Percentiles rank a stretch among this genome's conserved stretches.
Evolutionary conservation across 257 asterid species (phyloP).

Genomic region (Fraxinus pennsylvanica): DNA sequence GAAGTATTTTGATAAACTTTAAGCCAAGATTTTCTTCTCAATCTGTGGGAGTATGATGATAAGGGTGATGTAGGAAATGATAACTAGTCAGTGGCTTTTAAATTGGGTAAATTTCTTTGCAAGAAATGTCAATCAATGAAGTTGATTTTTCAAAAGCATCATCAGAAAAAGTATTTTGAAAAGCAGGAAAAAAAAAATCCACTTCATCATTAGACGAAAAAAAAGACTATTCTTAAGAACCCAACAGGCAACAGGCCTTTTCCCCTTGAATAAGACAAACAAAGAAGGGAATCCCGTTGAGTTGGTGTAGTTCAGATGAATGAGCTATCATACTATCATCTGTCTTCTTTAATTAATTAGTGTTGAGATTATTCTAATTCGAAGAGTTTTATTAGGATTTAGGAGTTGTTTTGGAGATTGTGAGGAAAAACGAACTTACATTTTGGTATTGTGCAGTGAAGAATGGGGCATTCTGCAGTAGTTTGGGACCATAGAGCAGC

Average conservation of each 20-base stretch:
- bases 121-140: not conserved
- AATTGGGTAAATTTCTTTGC: not conserved
- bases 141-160: too few species aligned
- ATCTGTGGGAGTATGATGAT: too few species aligned
- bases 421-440: slow-evolving; percentile 15
- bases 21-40: too few species aligned
- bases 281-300: too few species aligned
- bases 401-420: slow-evolving; percentile 13
- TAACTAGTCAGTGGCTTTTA: not conserved
- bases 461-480: slow-evolving; percentile 85
- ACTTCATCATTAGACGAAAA: too few species aligned
- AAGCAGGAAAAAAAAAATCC: too few species aligned
- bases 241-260: too few species aligned
- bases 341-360: not conserved
- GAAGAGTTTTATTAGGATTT: slow-evolving; percentile 21
- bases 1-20: slow-evolving; percentile 4
- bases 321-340: not conserved
- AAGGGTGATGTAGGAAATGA: too few species aligned
- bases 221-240: too few species aligned
- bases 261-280: too few species aligned
- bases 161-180: too few species aligned
- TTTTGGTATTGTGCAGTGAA: slow-evolving; percentile 18
- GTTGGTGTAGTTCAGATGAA: not conserved
- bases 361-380: not conserved
- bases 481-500: slow-evolving; percentile 76